Percentiles rank a stretch among this genome's conserved stretches.
Evolutionary conservation across 2,329 filamentous ascomycete species (phyloP).

Genomic region (Ceratocystis papillata): DNA sequence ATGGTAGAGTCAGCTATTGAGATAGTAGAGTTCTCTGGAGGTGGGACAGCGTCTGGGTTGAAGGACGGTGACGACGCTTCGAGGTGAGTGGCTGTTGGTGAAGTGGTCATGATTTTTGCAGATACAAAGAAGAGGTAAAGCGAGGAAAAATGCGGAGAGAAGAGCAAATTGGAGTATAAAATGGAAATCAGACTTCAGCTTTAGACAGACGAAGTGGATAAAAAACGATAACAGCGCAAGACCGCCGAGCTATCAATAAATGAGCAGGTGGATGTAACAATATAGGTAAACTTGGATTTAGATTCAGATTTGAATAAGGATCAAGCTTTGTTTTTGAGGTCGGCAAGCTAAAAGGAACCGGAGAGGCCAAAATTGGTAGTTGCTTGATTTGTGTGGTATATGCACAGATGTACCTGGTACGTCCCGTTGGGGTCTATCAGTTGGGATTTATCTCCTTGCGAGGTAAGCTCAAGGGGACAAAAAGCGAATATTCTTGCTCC

Average conservation of each 20-base stretch:
- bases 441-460: not conserved
- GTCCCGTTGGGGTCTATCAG: not conserved
- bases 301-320: not conserved
- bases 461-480: not conserved
- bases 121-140: not conserved
- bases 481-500: not conserved
- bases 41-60: not conserved
- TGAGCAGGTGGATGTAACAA: not conserved
- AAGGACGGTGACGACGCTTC: slow-evolving; percentile 6
- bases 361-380: not conserved
- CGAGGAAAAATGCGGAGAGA: not conserved
- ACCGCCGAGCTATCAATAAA: not conserved
- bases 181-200: not conserved
- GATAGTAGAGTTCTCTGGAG: not conserved
- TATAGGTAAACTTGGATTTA: no score
- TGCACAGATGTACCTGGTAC: slow-evolving; percentile 7
- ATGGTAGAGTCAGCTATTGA: slow-evolving; percentile 5
- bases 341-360: not conserved
- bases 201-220: not conserved
- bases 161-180: not conserved
- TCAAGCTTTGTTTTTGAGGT: slow-evolving; percentile 3
- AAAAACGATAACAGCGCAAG: not conserved
- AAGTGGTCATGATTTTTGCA: not conserved
- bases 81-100: not conserved
- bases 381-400: not conserved